phyloP scores from a whole-genome alignment of 805 yeast species.

The Maudiozyma serrabonitensis region DNA sequence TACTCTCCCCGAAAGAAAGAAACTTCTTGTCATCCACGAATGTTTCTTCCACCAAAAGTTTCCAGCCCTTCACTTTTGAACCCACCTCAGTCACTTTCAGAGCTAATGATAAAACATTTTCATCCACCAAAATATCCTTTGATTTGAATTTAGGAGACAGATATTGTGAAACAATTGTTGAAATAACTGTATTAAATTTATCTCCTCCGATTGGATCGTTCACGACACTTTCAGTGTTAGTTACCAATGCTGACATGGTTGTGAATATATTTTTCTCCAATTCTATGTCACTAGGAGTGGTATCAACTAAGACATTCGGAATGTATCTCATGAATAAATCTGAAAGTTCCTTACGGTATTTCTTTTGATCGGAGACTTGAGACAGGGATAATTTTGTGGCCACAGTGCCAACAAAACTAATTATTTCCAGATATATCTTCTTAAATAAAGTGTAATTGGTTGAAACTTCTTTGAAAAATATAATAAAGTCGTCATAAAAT shows the following conservation, averaged over 20 bases:
- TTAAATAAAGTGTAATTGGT: constrained; percentile 40
- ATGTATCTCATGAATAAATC: constrained; percentile 36
- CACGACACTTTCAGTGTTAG: constrained; percentile 12
- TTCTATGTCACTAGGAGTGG: constrained; percentile 12
- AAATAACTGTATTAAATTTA: constrained; percentile 40
- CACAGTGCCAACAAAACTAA: constrained; percentile 43
- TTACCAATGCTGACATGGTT: constrained; percentile 13
- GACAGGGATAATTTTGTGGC: constrained; percentile 48
- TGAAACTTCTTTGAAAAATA: constrained; percentile 51
- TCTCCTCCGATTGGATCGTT: constrained; percentile 36
- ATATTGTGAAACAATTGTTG: constrained; percentile 44
- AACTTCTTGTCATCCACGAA: constrained; percentile 41
- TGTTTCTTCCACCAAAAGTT: constrained; percentile 48
- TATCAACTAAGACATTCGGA: constrained; percentile 23
- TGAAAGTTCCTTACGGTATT: constrained; percentile 44
- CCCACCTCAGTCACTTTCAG: constrained; percentile 21
- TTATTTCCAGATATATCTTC: constrained; percentile 40
- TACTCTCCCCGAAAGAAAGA: constrained; percentile 8
- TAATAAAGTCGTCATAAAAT: constrained; percentile 50
- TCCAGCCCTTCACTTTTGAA: constrained; percentile 49
- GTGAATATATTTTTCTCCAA: constrained; percentile 6
- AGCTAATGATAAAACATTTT: constrained; percentile 38
- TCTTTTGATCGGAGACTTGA: constrained; percentile 53
- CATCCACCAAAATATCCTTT: constrained; percentile 31
- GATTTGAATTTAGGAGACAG: constrained; percentile 43